These are phyloP conservation scores for Fusarium gaditjirri DNA, from an alignment of 2,329 filamentous ascomycete species.

Conservation along the genomic window DNA sequence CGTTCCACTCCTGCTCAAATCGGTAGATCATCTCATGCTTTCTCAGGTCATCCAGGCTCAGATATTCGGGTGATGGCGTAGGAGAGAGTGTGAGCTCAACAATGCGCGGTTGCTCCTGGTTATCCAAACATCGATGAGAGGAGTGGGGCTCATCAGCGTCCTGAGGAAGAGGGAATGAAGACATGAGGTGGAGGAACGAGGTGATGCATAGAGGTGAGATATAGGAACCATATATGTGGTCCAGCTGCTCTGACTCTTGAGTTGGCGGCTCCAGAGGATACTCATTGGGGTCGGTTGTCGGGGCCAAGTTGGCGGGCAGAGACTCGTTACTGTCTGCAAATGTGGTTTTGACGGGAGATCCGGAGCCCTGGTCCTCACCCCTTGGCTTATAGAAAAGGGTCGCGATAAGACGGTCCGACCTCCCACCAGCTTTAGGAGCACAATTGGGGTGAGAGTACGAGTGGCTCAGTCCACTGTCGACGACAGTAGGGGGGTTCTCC, in stretches of 20 bases:
- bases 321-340: constrained; percentile 50
- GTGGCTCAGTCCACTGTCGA: constrained; percentile 71
- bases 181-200: constrained; percentile 74
- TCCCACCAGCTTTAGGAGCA: constrained; percentile 60
- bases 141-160: constrained; percentile 66
- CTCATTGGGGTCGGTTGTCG: constrained; percentile 66
- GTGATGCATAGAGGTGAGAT: constrained; percentile 73
- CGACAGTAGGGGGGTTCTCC: constrained; percentile 67
- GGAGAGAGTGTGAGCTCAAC: constrained; percentile 74
- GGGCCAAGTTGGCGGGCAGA: constrained; percentile 65
- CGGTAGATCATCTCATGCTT: constrained; percentile 84
- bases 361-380: constrained; percentile 46
- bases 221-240: constrained; percentile 73
- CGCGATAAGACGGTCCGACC: constrained; percentile 65
- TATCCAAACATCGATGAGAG: constrained; percentile 73
- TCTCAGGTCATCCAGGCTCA: constrained; percentile 75
- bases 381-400: constrained; percentile 71
- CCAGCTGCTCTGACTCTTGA: constrained; percentile 65
- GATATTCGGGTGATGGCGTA: constrained; percentile 69
- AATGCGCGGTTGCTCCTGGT: constrained; percentile 67
- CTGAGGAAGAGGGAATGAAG: constrained; percentile 65
- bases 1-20: constrained; percentile 90
- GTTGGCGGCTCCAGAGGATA: constrained; percentile 70
- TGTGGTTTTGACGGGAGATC: constrained; percentile 44
- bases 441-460: constrained; percentile 72